Conservation (phyloP, 2,329 filamentous ascomycete species). For the Drechslerella dactyloides region DNA sequence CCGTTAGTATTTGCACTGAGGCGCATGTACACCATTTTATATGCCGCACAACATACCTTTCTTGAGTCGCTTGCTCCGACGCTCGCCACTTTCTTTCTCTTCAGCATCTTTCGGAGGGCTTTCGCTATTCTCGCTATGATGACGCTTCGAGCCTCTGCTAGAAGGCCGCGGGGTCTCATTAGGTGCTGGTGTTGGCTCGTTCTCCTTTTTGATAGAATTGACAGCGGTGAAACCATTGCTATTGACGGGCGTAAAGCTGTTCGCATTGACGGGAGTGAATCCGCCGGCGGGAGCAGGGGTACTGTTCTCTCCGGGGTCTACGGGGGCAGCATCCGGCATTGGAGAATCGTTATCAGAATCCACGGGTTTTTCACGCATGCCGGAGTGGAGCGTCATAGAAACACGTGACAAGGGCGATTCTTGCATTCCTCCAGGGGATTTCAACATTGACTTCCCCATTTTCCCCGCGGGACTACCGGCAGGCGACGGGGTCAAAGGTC, state of each 20-base stretch:
- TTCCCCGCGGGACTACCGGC: constrained; percentile 75
- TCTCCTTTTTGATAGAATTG: constrained; percentile 53
- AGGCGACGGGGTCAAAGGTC: constrained; percentile 81
- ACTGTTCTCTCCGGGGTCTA: constrained; percentile 56
- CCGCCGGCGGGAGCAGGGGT: constrained; percentile 61
- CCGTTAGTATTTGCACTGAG: constrained; percentile 18
- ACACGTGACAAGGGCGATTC: constrained; percentile 72
- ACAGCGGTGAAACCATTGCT: constrained; percentile 57
- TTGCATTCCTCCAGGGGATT: constrained; percentile 58
- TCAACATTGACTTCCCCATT: constrained; percentile 58
- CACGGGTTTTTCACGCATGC: constrained; percentile 60
- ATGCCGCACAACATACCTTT: constrained; percentile 67
- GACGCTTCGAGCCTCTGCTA: constrained; percentile 56
- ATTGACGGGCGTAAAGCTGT: constrained; percentile 71
- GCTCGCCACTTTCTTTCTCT: constrained; percentile 71
- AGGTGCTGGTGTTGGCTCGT: constrained; percentile 36
- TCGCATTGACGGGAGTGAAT: constrained; percentile 68
- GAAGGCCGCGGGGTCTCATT: constrained; percentile 53
- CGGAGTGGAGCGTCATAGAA: constrained; percentile 63
- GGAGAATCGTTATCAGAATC: constrained; percentile 59
- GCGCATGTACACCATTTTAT: background rate
- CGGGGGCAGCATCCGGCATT: constrained; percentile 58
- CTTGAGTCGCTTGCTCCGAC: constrained; percentile 90
- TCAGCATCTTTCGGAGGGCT: constrained; percentile 58
- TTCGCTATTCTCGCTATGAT: constrained; percentile 60